Evolutionary conservation across 345 rosid genomes (phyloP).

Genomic region (Gossypium herbaceum): DNA sequence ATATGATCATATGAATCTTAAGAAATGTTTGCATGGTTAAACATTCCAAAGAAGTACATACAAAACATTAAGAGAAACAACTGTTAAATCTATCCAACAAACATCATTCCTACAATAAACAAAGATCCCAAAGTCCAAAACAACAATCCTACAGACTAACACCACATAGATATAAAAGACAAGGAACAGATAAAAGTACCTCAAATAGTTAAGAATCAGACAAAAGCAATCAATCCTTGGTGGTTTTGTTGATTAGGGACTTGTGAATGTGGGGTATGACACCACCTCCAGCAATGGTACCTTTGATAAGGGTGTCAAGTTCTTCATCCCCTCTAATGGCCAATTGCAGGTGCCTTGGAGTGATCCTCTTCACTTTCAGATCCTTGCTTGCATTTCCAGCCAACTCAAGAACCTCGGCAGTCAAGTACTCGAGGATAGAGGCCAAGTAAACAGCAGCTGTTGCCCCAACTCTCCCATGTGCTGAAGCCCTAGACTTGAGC

Average conservation of each 20-base stretch:
- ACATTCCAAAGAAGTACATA: neutral
- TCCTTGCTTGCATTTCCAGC: slow-evolving; percentile 80
- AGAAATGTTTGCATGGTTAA: neutral
- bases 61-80: neutral
- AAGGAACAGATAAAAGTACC: neutral
- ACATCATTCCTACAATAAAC: slow-evolving; percentile 5
- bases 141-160: neutral
- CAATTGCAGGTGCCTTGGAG: slow-evolving; percentile 49
- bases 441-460: slow-evolving; percentile 71
- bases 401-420: slow-evolving; percentile 73
- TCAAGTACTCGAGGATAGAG: slow-evolving; percentile 63
- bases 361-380: slow-evolving; percentile 70
- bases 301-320: slow-evolving; percentile 68
- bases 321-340: slow-evolving; percentile 54
- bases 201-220: neutral
- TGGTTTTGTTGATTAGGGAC: slow-evolving; percentile 23
- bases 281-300: slow-evolving; percentile 43
- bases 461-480: slow-evolving; percentile 70
- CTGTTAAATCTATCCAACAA: slow-evolving; percentile 10
- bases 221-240: slow-evolving; percentile 12
- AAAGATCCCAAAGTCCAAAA: neutral
- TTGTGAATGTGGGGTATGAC: slow-evolving; percentile 29
- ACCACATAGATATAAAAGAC: neutral
- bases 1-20: neutral
- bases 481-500: slow-evolving; percentile 46